phyloP scores from a whole-genome alignment of 805 yeast species.

The Saturnispora gosingensis region DNA sequence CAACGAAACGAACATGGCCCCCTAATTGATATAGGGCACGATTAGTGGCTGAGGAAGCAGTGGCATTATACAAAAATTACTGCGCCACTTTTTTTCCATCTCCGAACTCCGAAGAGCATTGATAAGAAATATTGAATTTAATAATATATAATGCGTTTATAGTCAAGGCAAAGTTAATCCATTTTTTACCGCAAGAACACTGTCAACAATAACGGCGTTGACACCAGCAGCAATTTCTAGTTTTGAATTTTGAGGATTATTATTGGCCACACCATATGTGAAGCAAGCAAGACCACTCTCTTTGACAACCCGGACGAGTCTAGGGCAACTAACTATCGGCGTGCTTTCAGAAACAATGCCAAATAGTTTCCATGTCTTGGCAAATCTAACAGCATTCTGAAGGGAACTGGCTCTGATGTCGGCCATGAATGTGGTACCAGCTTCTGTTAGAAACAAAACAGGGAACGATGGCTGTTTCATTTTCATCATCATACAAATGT shows the following conservation, averaged over 20 bases:
- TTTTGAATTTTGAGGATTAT: constrained; percentile 73
- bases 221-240: constrained; percentile 90
- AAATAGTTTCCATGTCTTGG: constrained; percentile 80
- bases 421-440: constrained; percentile 80
- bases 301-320: constrained; percentile 85
- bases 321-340: constrained; percentile 81
- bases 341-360: constrained; percentile 88
- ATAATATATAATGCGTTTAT: not conserved
- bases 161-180: constrained; percentile 38
- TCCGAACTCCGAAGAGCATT: constrained; percentile 1
- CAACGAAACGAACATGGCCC: not conserved
- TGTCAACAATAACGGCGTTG: constrained; percentile 97
- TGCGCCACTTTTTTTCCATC: not conserved
- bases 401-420: constrained; percentile 81
- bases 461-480: constrained; percentile 93
- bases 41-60: not conserved
- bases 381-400: constrained; percentile 86
- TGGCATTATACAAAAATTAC: no score
- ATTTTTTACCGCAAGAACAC: constrained; percentile 85
- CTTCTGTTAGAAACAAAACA: constrained; percentile 78
- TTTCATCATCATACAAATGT: constrained; percentile 74
- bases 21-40: not conserved
- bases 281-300: constrained; percentile 87
- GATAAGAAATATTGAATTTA: not conserved
- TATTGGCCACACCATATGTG: constrained; percentile 79